These are phyloP conservation scores for Marchantia paleacea DNA, from an alignment of 225 moss, liverwort and hornwort genomes.

Conservation along the genomic window DNA sequence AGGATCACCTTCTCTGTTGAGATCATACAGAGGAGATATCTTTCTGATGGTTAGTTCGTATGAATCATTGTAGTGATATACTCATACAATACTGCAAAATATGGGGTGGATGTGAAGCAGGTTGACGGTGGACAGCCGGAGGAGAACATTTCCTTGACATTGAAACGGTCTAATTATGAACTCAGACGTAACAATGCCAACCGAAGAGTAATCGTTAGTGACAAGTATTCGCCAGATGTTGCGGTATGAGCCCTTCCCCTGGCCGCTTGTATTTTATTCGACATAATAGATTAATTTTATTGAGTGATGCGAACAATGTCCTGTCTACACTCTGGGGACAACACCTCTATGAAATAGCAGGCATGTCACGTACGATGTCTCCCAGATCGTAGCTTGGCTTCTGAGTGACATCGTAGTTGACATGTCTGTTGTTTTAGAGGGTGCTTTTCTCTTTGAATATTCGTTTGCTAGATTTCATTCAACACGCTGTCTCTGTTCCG, in stretches of 20 bases:
- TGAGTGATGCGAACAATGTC: background rate
- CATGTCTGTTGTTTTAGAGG: no score
- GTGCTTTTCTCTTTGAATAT: no score
- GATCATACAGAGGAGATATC: no score
- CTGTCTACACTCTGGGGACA: no score
- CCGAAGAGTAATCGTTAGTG: conserved; percentile 66
- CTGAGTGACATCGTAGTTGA: no score
- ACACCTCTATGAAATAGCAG: no score
- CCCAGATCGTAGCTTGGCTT: no score
- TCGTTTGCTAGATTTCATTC: no score
- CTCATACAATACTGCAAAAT: background rate
- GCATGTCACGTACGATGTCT: no score
- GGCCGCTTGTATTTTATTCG: no score
- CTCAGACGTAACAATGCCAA: conserved; percentile 59
- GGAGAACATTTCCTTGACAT: conserved; percentile 59
- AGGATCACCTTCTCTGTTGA: no score
- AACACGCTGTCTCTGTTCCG: no score
- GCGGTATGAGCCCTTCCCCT: conserved; percentile 40
- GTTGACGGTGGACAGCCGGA: conserved; percentile 73
- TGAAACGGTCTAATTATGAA: conserved; percentile 83
- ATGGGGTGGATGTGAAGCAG: conserved; percentile 34
- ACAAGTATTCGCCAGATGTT: conserved; percentile 76
- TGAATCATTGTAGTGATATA: background rate
- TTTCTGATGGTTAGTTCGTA: background rate
- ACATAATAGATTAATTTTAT: background rate